Evolutionary conservation across 208 protist species (phyloP).

Genomic region (Zelonia costaricensis): DNA sequence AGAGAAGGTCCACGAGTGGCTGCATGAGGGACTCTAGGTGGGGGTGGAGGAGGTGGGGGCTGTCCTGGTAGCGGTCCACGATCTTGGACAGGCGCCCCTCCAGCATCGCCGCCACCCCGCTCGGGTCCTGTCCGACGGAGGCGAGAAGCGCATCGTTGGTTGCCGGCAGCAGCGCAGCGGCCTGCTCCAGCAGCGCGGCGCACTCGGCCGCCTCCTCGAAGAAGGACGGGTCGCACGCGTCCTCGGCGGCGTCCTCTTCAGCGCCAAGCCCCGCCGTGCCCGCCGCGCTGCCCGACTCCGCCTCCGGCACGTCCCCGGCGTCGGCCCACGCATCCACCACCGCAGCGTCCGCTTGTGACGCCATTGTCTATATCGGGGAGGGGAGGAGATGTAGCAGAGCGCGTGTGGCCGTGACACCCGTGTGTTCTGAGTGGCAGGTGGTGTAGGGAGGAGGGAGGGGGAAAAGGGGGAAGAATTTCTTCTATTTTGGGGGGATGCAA

Average conservation of each 20-base stretch:
- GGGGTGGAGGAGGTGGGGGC: constrained; percentile 90
- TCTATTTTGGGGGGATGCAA: too few relatives aligned
- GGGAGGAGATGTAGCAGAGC: too few relatives aligned
- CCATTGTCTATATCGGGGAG: too few relatives aligned
- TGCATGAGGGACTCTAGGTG: constrained; percentile 86
- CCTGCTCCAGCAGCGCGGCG: constrained; percentile 38
- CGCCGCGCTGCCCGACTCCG: background rate
- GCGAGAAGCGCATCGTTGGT: constrained; percentile 41
- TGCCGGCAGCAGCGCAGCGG: constrained; percentile 35
- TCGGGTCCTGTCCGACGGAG: constrained; percentile 56
- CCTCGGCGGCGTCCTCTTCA: constrained; percentile 14
- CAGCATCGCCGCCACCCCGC: constrained; percentile 61
- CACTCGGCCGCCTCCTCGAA: constrained; percentile 81
- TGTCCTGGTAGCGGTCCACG: constrained; percentile 94
- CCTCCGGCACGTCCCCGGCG: background rate
- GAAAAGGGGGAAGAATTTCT: too few relatives aligned
- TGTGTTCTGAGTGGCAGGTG: too few relatives aligned
- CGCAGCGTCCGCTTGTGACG: background rate
- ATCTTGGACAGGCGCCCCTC: constrained; percentile 61
- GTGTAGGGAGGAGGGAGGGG: too few relatives aligned
- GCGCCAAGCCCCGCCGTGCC: background rate
- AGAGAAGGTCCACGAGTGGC: constrained; percentile 73
- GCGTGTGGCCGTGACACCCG: too few relatives aligned
- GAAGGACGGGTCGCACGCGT: constrained; percentile 62
- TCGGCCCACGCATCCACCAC: background rate